phyloP scores from a whole-genome alignment of 2,329 filamentous ascomycete species.

The Daldinia sp. region DNA sequence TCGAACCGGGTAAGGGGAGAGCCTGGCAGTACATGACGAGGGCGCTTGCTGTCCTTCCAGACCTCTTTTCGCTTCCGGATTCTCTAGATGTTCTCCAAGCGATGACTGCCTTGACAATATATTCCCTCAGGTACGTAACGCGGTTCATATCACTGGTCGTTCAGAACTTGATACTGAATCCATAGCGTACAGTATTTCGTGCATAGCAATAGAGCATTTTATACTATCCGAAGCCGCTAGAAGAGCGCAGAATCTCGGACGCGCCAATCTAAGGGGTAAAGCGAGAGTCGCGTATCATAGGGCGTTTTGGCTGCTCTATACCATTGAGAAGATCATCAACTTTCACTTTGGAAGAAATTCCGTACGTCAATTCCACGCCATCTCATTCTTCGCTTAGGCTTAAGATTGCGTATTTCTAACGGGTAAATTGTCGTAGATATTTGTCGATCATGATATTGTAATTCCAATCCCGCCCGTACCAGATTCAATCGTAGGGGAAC shows the following conservation, averaged over 20 bases:
- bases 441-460: conserved; percentile 47
- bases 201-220: conserved; percentile 46
- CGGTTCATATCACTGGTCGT: background rate
- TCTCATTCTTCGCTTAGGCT: background rate
- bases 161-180: background rate
- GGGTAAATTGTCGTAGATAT: conserved; percentile 32
- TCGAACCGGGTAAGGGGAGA: conserved; percentile 50
- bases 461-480: conserved; percentile 43
- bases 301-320: conserved; percentile 35
- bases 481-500: conserved; percentile 36
- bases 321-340: conserved; percentile 34
- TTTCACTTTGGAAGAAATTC: conserved; percentile 45
- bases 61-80: conserved; percentile 45
- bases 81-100: conserved; percentile 46
- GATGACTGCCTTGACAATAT: conserved; percentile 46
- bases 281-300: conserved; percentile 39
- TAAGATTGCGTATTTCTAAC: background rate
- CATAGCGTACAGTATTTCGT: conserved; percentile 35
- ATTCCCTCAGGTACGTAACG: conserved; percentile 31
- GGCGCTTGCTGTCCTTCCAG: conserved; percentile 49
- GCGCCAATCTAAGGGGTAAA: conserved; percentile 30
- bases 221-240: conserved; percentile 45
- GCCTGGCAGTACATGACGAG: conserved; percentile 52
- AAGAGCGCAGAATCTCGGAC: conserved; percentile 44
- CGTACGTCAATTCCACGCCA: conserved; percentile 21